phyloP scores from a whole-genome alignment of 805 yeast genomes.

The Ogataea pignaliae region DNA sequence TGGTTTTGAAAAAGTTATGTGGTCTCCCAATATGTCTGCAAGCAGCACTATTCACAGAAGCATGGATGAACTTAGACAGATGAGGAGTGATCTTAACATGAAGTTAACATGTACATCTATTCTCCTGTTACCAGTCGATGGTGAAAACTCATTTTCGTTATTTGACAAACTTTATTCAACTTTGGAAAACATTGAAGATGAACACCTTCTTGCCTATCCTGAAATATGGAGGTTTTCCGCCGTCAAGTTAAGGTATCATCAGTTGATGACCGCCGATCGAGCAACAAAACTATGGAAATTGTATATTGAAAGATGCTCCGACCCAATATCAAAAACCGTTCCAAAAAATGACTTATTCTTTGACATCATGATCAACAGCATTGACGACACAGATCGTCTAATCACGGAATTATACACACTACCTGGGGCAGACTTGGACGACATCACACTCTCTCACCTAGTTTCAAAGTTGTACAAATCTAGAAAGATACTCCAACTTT shows the following conservation, averaged over 20 bases:
- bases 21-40: conserved; percentile 1
- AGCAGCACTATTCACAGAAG: conserved; percentile 1
- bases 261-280: conserved; percentile 11
- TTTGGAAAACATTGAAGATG: conserved; percentile 15
- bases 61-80: conserved; percentile 15
- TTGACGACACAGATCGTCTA: conserved; percentile 8
- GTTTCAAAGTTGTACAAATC: conserved; percentile 25
- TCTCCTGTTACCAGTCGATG: conserved; percentile 17
- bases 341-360: conserved; percentile 14
- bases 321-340: too few relatives aligned
- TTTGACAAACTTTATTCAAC: conserved; percentile 15
- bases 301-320: conserved; percentile 10
- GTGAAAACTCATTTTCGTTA: conserved; percentile 9
- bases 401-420: conserved; percentile 11
- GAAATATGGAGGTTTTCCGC: conserved; percentile 29
- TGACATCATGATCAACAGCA: conserved; percentile 21
- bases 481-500: conserved; percentile 10
- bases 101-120: conserved; percentile 28
- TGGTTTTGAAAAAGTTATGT: conserved; percentile 25
- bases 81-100: conserved; percentile 24
- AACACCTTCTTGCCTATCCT: conserved; percentile 20
- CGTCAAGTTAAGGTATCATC: conserved; percentile 21
- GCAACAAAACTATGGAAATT: conserved; percentile 14
- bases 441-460: conserved; percentile 20
- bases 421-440: conserved; percentile 18